A percentile compares a stretch with the other conserved stretches of the same genome.
Conservation (phyloP, 78 protist genomes). For the Emiliania huxleyi region DNA sequence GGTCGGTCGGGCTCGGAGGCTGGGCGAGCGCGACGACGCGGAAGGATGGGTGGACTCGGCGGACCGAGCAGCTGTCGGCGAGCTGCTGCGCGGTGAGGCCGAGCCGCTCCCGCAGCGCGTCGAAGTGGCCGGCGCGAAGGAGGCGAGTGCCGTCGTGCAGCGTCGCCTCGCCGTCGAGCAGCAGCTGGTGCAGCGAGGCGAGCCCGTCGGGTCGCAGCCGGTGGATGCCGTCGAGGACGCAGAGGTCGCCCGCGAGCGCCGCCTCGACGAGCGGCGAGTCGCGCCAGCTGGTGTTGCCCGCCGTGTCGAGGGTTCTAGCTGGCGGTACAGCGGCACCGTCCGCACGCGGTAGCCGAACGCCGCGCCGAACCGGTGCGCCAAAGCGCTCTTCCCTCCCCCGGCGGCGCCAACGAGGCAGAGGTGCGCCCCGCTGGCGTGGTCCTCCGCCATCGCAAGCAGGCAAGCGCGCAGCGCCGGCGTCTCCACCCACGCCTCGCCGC, state of each 20-base stretch:
- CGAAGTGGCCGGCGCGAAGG: slow-evolving; percentile 4
- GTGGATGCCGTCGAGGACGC: slow-evolving; percentile 72
- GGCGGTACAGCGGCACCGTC: too few species aligned
- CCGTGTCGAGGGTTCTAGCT: too few species aligned
- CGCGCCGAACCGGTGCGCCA: too few species aligned
- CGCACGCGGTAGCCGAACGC: too few species aligned
- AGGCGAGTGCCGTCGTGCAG: slow-evolving; percentile 66
- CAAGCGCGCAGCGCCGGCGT: too few species aligned
- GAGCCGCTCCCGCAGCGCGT: background rate
- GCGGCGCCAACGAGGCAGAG: too few species aligned
- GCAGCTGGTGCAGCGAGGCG: background rate
- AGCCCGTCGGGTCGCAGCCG: slow-evolving; percentile 26
- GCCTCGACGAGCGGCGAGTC: too few species aligned
- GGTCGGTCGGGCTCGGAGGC: slow-evolving; percentile 37
- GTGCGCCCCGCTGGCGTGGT: too few species aligned
- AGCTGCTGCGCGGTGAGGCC: background rate
- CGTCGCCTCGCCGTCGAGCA: slow-evolving; percentile 18
- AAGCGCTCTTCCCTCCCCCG: too few species aligned
- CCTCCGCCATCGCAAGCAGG: too few species aligned
- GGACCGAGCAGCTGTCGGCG: background rate
- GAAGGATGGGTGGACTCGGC: slow-evolving; percentile 63
- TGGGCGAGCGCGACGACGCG: slow-evolving; percentile 61
- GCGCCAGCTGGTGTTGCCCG: too few species aligned
- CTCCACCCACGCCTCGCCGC: too few species aligned
- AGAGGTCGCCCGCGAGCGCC: slow-evolving; percentile 54